A percentile compares a stretch with the other conserved stretches of the same genome.
phyloP scores from a whole-genome alignment of 2,329 filamentous ascomycete genomes.

The Conoideocrella luteorostrata region DNA sequence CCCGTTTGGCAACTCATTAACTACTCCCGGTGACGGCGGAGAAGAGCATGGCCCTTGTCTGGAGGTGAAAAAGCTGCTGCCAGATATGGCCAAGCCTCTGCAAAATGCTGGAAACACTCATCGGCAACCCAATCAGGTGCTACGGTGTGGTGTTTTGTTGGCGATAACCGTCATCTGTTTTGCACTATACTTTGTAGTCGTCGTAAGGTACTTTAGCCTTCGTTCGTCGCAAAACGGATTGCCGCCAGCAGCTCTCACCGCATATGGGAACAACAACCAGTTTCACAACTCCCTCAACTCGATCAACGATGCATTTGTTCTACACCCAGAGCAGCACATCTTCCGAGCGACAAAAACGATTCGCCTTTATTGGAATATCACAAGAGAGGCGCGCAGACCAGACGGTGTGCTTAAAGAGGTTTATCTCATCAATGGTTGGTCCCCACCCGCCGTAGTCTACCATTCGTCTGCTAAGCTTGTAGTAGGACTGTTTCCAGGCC shows the following conservation, averaged over 20 bases:
- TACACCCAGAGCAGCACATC: conserved; percentile 37
- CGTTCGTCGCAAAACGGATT: too few relatives aligned
- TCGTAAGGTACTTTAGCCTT: conserved; percentile 9
- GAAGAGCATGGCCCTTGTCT: too few relatives aligned
- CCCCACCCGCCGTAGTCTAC: neutral
- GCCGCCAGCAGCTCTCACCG: too few relatives aligned
- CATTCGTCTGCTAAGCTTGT: neutral
- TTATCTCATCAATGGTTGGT: conserved; percentile 41
- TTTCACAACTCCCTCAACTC: too few relatives aligned
- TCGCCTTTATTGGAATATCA: conserved; percentile 34
- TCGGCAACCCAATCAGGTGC: neutral
- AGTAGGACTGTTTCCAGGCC: conserved; percentile 33
- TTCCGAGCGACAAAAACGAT: conserved; percentile 25
- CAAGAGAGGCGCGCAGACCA: conserved; percentile 27
- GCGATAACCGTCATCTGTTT: conserved; percentile 8
- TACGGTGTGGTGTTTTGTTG: neutral
- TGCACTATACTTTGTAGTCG: conserved; percentile 10
- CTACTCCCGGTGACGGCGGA: too few relatives aligned
- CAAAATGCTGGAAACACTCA: too few relatives aligned
- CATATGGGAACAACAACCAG: too few relatives aligned
- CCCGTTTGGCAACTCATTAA: too few relatives aligned
- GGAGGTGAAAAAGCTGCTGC: too few relatives aligned
- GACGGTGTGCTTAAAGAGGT: conserved; percentile 44
- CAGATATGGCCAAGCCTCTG: too few relatives aligned
- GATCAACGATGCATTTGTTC: conserved; percentile 11